Evolutionary conservation across 148 eudicot genomes (phyloP), one percentile per base, ranked within the genome.

Genomic region (Agrostemma githago): DNA sequence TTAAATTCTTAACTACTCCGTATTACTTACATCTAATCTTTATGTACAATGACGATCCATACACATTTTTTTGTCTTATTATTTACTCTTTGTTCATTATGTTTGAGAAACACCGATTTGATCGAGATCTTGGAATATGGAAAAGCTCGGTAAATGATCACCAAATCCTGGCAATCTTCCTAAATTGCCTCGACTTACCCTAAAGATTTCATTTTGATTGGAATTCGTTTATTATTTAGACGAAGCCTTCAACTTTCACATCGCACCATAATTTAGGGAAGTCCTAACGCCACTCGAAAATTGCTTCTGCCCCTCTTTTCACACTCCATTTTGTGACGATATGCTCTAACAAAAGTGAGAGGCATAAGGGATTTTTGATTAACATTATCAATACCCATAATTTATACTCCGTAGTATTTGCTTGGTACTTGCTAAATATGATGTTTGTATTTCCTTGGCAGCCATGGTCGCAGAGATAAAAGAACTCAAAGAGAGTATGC

Each of bases 401-500:
- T 26, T 26, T 26, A 26, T 26, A 26, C 34, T 26, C 34, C 34
- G 34, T 26, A 26, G 34, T 26, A 26, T 54, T 53, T 6, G 20
- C 6, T 68, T 44, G 56, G 8, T 12, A 48, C 53, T 53, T 14
- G 57, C 57, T 51, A 20, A 14, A 51, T 38, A 8, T 69, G 21
- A 66, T 62, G 8, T 8, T 63, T 61, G 0, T 71, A 17, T 38
- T 70, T 57, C 60, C 21, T 21, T 77, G 46, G 75, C 93, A 95
- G 97, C 93, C 64, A 85, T 92, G 76, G 90, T 92, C 63, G 78
- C 90, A 2, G 97, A 95, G 83, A 90, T 92, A 56, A 95, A 83
- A 82, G 97, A 92, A 78, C 81, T 86, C 8, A 90, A 95, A 87
- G 96, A 89, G 76, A 86, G 83, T 71, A 80, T 72, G 73, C 88